Conservation (phyloP, 2,329 filamentous ascomycete species). For the Diaporthe australafricana region DNA sequence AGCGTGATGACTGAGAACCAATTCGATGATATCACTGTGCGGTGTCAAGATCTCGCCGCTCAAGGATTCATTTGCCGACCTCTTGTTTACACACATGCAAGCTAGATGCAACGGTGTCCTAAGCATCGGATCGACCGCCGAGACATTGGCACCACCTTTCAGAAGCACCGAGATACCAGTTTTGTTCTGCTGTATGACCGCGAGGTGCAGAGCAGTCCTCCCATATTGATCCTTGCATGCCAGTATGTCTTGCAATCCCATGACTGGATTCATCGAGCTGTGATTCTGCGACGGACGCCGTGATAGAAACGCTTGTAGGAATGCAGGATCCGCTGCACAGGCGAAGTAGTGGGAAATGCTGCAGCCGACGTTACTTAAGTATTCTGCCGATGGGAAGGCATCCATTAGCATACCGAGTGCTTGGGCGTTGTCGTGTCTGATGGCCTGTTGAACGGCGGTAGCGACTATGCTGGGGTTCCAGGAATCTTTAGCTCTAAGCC, state of each 20-base stretch:
- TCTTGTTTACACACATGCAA: neutral
- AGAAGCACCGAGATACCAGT: neutral
- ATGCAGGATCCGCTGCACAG: neutral
- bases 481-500: neutral
- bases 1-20: neutral
- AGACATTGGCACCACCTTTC: neutral
- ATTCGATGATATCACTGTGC: neutral
- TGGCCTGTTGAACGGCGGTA: neutral
- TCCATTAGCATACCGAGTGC: neutral
- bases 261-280: neutral
- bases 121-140: neutral
- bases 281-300: neutral
- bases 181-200: neutral
- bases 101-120: constrained; percentile 2
- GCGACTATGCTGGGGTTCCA: neutral
- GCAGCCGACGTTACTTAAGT: neutral
- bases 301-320: neutral
- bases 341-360: neutral
- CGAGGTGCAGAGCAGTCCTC: neutral
- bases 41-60: neutral
- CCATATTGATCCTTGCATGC: neutral
- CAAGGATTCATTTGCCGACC: neutral
- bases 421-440: neutral
- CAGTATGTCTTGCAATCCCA: neutral
- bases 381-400: neutral